Evolutionary conservation across 177 flowering plant genomes (phyloP).

Genomic region (Vitis hybrid): DNA sequence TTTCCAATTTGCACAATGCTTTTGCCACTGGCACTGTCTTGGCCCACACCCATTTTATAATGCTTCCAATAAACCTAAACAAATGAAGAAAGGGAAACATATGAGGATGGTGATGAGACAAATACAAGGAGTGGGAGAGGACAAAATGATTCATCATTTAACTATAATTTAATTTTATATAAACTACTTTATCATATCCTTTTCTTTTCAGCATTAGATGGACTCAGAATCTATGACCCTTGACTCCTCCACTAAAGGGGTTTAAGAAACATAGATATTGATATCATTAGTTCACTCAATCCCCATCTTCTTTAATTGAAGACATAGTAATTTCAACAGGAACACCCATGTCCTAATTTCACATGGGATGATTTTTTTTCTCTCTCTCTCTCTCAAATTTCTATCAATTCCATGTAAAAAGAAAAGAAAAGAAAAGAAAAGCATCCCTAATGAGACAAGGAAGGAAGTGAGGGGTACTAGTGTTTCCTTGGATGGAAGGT

Average conservation of each 20-base stretch:
- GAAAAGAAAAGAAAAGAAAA: neutral
- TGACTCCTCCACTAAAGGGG: constrained; percentile 58
- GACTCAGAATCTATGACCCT: constrained; percentile 47
- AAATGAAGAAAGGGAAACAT: constrained; percentile 6
- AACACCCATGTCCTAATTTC: too few species aligned
- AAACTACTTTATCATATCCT: neutral
- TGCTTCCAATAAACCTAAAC: neutral
- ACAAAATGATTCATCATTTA: neutral
- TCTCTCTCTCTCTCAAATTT: too few species aligned
- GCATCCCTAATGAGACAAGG: neutral
- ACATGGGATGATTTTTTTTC: too few species aligned
- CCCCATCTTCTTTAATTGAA: neutral
- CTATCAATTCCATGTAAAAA: neutral
- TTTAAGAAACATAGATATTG: constrained; percentile 13
- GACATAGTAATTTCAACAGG: too few species aligned
- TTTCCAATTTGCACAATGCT: constrained; percentile 24
- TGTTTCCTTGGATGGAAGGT: constrained; percentile 4
- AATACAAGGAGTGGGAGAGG: neutral
- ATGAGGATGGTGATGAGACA: neutral
- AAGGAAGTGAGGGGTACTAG: neutral
- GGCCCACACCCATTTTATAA: constrained; percentile 5
- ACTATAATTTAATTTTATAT: neutral
- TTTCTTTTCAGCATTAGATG: constrained; percentile 22
- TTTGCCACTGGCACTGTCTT: constrained; percentile 29
- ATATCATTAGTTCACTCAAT: constrained; percentile 11